A percentile compares a stretch with the other conserved stretches of the same genome.
These are phyloP conservation scores for Botrytis pseudocinerea DNA, from an alignment of 2,329 filamentous ascomycete genomes.

Conservation along the genomic window DNA sequence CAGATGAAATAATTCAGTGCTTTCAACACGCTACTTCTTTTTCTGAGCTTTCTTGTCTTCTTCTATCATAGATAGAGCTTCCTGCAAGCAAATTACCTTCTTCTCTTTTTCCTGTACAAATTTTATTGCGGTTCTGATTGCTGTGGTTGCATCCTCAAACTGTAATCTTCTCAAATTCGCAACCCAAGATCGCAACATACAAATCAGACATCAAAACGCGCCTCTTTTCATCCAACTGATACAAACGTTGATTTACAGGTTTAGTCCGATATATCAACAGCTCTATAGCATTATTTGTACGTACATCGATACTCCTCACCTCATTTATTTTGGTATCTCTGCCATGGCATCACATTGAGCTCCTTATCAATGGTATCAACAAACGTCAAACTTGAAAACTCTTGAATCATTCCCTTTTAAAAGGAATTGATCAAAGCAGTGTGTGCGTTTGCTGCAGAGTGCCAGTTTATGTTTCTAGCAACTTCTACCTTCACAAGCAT, in stretches of 20 bases:
- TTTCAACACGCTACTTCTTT: slow-evolving; percentile 3
- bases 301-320: neutral
- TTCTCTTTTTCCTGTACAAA: neutral
- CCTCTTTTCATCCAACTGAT: neutral
- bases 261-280: neutral
- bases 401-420: neutral
- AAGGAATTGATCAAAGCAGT: neutral
- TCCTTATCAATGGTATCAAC: neutral
- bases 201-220: neutral
- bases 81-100: neutral
- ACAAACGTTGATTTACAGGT: neutral
- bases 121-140: neutral
- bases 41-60: neutral
- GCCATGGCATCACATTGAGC: neutral
- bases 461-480: neutral
- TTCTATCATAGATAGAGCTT: slow-evolving; percentile 15
- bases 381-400: slow-evolving; percentile 15
- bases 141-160: neutral
- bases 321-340: neutral
- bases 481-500: neutral
- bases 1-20: slow-evolving; percentile 7
- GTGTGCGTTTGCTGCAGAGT: neutral
- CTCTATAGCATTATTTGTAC: slow-evolving; percentile 2
- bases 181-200: neutral
- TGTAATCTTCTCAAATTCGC: neutral